Percentiles rank a stretch among this genome's conserved stretches.
These are phyloP conservation scores for Flaveria trinervia DNA, from an alignment of 129 eudicot species.

Conservation along the genomic window DNA sequence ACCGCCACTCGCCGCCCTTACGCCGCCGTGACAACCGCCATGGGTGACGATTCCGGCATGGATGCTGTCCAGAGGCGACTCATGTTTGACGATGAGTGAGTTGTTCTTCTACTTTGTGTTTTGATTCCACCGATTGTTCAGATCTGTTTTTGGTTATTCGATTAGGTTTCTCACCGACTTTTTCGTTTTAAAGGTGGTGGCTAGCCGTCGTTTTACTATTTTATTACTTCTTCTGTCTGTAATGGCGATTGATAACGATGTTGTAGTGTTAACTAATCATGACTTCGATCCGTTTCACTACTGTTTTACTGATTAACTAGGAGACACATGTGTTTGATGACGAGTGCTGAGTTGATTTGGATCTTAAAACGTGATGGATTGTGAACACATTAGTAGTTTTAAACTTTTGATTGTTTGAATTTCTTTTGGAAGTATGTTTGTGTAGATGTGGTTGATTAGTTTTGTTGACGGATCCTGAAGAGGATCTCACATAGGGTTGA, in stretches of 20 bases:
- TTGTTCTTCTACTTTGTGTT: background rate
- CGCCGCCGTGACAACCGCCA: constrained; percentile 31
- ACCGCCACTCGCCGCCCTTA: background rate
- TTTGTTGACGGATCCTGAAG: background rate
- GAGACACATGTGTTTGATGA: background rate
- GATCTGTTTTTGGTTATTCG: background rate
- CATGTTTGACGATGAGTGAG: constrained; percentile 95
- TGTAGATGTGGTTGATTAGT: background rate
- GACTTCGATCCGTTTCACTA: constrained; percentile 10
- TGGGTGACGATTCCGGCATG: constrained; percentile 85
- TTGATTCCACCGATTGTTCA: background rate
- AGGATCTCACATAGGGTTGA: background rate
- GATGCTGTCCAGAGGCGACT: constrained; percentile 89
- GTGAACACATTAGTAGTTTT: no score
- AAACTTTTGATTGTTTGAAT: no score
- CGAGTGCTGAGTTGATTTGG: no score
- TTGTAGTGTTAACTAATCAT: background rate
- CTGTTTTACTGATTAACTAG: background rate
- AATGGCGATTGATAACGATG: constrained; percentile 3
- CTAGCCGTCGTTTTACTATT: no score
- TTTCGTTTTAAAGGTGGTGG: background rate
- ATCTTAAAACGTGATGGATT: no score
- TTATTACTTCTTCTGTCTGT: no score
- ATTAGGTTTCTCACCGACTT: background rate
- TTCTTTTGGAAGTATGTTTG: background rate